These are phyloP conservation scores for Tolypocladium guangdongense DNA, from an alignment of 2,329 filamentous ascomycete species.

Conservation along the genomic window DNA sequence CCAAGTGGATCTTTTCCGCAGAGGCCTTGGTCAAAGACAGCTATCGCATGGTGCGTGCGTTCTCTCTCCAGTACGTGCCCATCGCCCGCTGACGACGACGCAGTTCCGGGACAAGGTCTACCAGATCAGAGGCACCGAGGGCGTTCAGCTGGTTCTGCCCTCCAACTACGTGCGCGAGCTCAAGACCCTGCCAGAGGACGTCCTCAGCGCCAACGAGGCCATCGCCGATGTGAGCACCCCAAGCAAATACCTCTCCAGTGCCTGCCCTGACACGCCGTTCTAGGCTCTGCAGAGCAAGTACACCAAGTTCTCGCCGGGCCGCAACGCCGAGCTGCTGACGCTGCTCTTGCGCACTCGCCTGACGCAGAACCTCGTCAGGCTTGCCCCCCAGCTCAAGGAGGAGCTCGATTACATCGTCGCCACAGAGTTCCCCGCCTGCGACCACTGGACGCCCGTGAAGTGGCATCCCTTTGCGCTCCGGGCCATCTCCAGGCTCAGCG, in stretches of 20 bases:
- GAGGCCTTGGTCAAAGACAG: constrained; percentile 36
- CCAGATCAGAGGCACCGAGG: constrained; percentile 40
- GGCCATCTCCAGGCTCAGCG: constrained; percentile 41
- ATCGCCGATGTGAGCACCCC: constrained; percentile 29
- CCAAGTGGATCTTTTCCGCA: constrained; percentile 40
- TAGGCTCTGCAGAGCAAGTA: constrained; percentile 40
- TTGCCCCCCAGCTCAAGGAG: constrained; percentile 33
- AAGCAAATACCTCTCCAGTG: background rate
- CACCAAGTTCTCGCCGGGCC: constrained; percentile 36
- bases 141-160: constrained; percentile 35
- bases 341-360: constrained; percentile 34
- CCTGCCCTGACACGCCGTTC: background rate
- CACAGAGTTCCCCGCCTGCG: constrained; percentile 36
- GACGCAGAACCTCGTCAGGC: constrained; percentile 34
- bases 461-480: constrained; percentile 41
- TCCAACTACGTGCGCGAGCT: constrained; percentile 32
- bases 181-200: constrained; percentile 36
- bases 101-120: constrained; percentile 39
- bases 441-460: constrained; percentile 44
- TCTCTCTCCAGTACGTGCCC: background rate
- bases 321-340: constrained; percentile 32
- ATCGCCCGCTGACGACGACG: constrained; percentile 7
- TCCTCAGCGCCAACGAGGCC: constrained; percentile 36
- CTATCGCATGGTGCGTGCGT: constrained; percentile 30
- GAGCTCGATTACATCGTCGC: constrained; percentile 35